A percentile compares a stretch with the other conserved stretches of the same genome.
Evolutionary conservation across 768 basidiomycete genomes (phyloP).

Genomic region (Trametes punicea): DNA sequence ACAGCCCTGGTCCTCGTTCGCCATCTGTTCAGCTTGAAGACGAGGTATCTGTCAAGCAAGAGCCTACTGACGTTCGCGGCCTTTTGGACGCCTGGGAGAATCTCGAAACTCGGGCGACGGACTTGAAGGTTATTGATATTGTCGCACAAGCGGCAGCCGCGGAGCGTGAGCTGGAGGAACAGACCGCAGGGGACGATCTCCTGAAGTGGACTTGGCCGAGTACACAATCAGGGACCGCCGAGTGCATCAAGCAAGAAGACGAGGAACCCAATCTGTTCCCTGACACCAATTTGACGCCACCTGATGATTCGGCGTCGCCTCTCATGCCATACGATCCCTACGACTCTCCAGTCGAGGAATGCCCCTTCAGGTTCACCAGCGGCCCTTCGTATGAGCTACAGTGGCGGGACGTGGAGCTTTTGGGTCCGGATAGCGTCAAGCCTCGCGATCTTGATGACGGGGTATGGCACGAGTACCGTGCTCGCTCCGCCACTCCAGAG

Average conservation of each 20-base stretch:
- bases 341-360: constrained; percentile 15
- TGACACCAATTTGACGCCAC: constrained; percentile 18
- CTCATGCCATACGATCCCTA: constrained; percentile 2
- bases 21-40: constrained; percentile 50
- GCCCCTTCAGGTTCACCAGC: background rate
- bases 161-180: constrained; percentile 23
- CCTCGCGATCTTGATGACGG: constrained; percentile 41
- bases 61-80: constrained; percentile 58
- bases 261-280: constrained; percentile 21
- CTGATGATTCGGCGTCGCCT: constrained; percentile 7
- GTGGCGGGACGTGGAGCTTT: constrained; percentile 44
- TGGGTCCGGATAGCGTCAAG: constrained; percentile 44
- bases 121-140: constrained; percentile 40
- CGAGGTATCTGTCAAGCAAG: constrained; percentile 49
- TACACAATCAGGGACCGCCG: constrained; percentile 24
- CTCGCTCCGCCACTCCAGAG: constrained; percentile 9
- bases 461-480: constrained; percentile 27
- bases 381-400: constrained; percentile 23
- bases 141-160: constrained; percentile 37
- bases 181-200: constrained; percentile 11
- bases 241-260: constrained; percentile 31
- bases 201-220: constrained; percentile 30
- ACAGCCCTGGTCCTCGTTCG: constrained; percentile 61
- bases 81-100: constrained; percentile 72
- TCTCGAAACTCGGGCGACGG: constrained; percentile 43